A percentile compares a stretch with the other conserved stretches of the same genome.
Evolutionary conservation across 1,139 yeast genomes (phyloP).

Genomic region (Geotrichum cucujoidarum): DNA sequence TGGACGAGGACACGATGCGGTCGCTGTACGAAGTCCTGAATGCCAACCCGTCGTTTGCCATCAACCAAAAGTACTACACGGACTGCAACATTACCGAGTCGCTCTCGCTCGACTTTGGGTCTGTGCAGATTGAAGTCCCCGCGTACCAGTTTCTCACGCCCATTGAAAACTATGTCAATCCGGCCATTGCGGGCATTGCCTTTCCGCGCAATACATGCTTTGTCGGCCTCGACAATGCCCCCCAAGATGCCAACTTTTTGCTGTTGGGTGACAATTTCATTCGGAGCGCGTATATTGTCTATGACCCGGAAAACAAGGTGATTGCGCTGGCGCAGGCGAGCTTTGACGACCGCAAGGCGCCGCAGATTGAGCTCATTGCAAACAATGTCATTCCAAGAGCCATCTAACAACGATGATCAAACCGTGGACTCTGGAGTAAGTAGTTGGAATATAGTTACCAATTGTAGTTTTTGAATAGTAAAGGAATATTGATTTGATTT

Average conservation of each 20-base stretch:
- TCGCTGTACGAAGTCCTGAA: conserved; percentile 32
- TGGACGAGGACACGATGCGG: conserved; percentile 44
- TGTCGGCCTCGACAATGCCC: conserved; percentile 33
- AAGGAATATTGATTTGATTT: too few relatives aligned
- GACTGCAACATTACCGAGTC: conserved; percentile 38
- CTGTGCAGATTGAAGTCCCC: conserved; percentile 42
- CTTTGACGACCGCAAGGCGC: conserved; percentile 23
- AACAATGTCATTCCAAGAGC: conserved; percentile 21
- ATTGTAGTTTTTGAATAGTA: too few relatives aligned
- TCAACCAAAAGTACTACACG: conserved; percentile 37
- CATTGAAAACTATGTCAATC: conserved; percentile 33
- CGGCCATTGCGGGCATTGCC: conserved; percentile 31
- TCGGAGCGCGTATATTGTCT: conserved; percentile 51
- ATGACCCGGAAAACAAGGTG: conserved; percentile 48
- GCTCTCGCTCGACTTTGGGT: conserved; percentile 47
- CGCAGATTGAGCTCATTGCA: conserved; percentile 33
- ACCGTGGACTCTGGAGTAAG: too few relatives aligned
- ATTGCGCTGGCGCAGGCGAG: conserved; percentile 51
- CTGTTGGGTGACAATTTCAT: conserved; percentile 50
- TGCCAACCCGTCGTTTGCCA: conserved; percentile 38
- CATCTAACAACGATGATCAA: too few relatives aligned
- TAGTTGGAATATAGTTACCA: too few relatives aligned
- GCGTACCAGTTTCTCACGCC: conserved; percentile 43
- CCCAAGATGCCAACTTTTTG: conserved; percentile 32
- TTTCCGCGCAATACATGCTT: conserved; percentile 39